Base-by-base conservation (phyloP, 352 stramenopile genomes). In the Nothophytophthora sp. region DNA sequence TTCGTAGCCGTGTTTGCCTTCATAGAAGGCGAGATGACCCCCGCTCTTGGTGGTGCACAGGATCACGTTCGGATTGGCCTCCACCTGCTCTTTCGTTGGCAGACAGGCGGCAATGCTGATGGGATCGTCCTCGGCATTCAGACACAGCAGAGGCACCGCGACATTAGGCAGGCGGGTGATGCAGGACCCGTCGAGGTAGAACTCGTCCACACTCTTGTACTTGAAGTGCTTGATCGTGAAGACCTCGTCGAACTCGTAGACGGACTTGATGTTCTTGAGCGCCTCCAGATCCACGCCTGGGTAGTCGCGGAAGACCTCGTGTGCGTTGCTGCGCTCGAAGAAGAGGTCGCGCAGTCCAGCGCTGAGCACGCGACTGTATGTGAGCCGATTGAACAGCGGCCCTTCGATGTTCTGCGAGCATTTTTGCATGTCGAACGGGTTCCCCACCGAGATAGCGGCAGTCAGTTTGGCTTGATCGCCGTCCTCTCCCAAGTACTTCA, bases 401-500 rank as follows among this genome's bases (percentile, higher is more conserved):
- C 41, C 42, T 20, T 55, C 49, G 5, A 90, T 58, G 32, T 87
- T 77, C 33, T 50, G 39, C 12, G 67, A 73, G 41, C 68, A 85
- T 9, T 59, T 73, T 13, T 63, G 48, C 40, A 91, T 68, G 43
- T 88, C 67, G 49, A 85, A 91, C 18, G 80, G 80, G 39, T 91
- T 91, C 13, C 77, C 77, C 16, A 89, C 72, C 9, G 76, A 86
- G 28, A 91, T 70, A 33, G 56, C 76, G 2, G 70, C 77, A 0
- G 70, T 76, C 10, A 88, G 46, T 42, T 41, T 41, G 25, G 53
- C 46, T 3, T 62, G 43, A 5, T 70, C 42, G 3, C 75, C 55
- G 32, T 87, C 63, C 49, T 91, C 80, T 1, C 77, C 80, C 1
- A 91, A 46, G 52, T 85, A 91, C 60, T 91, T 91, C 39, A 86